Base-by-base conservation (phyloP, 768 basidiomycete genomes). In the Boletus rubropictus region DNA sequence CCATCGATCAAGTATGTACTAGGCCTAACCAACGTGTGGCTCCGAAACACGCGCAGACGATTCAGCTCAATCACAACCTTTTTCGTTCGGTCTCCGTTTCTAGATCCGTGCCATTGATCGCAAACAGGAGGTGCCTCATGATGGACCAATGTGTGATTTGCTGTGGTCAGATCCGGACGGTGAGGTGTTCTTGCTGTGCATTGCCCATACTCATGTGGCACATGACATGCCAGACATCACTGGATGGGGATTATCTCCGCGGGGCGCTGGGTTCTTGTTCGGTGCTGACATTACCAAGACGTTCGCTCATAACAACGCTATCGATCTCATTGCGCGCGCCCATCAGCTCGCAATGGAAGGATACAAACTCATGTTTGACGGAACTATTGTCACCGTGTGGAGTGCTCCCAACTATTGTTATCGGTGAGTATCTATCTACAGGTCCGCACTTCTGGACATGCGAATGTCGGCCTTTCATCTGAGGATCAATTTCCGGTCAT, bases 81-180 rank as follows among this genome's bases (percentile, higher is more conserved):
- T 55, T 54, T 48, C 24, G 45, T 52, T 45, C 32, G 45, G 42
- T 47, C 48, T 44, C 55, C 51, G 44, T 29, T 38, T 50, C 43
- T 64, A 89, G 93, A 97, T 98, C 57, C 86, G 95, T 42, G 77
- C 84, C 31, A 95, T 98, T 58, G 94, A 97, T 72, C 72, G 95
- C 28, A 93, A 94, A 66, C 92, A 95, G 66, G 95, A 98, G 63
- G 95, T 98, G 20, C 95, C 95, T 22, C 95, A 98, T 65, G 95
- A 98, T 62, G 95, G 95, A 11, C 84, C 93, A 7, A 97, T 98
- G 95, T 98, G 95, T 61, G 95, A 98, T 69, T 73, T 98, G 2
- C 74, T 98, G n/a, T 98, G 95, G 95, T 96, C 94, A 49, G 95
- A 98, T 73, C 95, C 95, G 37, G 95, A 98, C 66, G 94, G 93